Base-by-base conservation (phyloP, 208 protist genomes). In the Acanthamoeba triangularis region DNA sequence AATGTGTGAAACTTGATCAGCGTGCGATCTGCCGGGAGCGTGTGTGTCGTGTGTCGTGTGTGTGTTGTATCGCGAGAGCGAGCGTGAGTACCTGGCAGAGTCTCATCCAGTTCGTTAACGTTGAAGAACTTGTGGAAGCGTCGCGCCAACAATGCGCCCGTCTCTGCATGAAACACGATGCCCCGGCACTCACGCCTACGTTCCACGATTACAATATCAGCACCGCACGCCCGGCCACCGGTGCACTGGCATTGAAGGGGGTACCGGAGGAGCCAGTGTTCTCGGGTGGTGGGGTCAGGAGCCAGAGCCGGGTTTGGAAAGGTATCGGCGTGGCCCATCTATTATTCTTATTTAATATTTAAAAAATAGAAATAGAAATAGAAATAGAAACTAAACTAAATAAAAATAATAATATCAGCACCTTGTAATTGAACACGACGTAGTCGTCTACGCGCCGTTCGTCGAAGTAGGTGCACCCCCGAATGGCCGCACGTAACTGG, bases 91-190 rank as follows among this genome's bases (percentile, higher is more conserved):
- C 41, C 41, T 18, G 76, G 47, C 28, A 85, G 35, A 16, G 76
- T 56, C 41, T 56, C 41, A 14, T 56, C 76, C 11, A 85, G 76
- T n/a, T 85, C 76, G 25, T 54, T 54, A 2, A 44, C 76, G 47
- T 85, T 85, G 76, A 85, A 85, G 76, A 85, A 85, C 76, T 85
- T 85, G 47, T 85, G 76, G 33, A 30, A 85, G 41, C 76, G 76
- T n/a, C 76, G 76, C 35, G 76, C 35, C 41, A 85, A 18, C 25
- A 85, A 25, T n/a, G 35, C 47, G 20, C 76, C 76, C 23, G 76
- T 85, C 33, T 85, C 41, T 1, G 76, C 47, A 35, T 44, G 25
- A 28, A 85, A 85, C 10, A 85, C 41, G 76, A 85, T 85, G 76
- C 76, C 76, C 14, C 76, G 11, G 33, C 76, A 85, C 41, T 85